Evolutionary conservation across 2,329 filamentous ascomycete species (phyloP).

Genomic region (Talaromyces marneffei): DNA sequence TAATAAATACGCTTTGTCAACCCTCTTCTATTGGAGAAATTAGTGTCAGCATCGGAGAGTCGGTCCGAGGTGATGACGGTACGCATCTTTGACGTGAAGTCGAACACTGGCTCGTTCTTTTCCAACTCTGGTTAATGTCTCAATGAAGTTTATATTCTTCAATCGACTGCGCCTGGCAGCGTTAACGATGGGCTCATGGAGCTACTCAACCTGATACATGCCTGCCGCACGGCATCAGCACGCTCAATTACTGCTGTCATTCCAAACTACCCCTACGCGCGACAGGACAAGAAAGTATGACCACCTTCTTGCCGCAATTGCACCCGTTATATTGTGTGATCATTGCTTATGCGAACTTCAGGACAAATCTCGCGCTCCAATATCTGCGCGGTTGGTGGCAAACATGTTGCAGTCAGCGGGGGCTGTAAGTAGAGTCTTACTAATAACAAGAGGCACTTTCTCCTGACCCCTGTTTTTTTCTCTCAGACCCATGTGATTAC

Average conservation of each 20-base stretch:
- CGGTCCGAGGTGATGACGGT: slow-evolving; percentile 92
- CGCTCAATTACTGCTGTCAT: slow-evolving; percentile 91
- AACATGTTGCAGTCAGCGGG: slow-evolving; percentile 96
- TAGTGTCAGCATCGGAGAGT: slow-evolving; percentile 84
- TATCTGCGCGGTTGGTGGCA: slow-evolving; percentile 89
- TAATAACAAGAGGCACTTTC: neutral
- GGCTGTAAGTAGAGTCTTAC: slow-evolving; percentile 7
- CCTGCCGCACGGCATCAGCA: slow-evolving; percentile 77
- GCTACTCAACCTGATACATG: slow-evolving; percentile 95
- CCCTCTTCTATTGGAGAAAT: slow-evolving; percentile 60
- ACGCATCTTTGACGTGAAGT: slow-evolving; percentile 21
- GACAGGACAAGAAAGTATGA: slow-evolving; percentile 79
- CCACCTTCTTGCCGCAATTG: neutral
- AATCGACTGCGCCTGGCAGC: slow-evolving; percentile 88
- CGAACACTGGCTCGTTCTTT: slow-evolving; percentile 12
- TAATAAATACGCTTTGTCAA: slow-evolving; percentile 62
- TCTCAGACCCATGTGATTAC: slow-evolving; percentile 86
- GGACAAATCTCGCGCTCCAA: slow-evolving; percentile 87
- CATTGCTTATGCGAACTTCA: neutral
- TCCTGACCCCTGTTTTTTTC: neutral
- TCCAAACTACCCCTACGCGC: slow-evolving; percentile 91
- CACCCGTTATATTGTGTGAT: neutral
- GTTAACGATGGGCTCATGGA: slow-evolving; percentile 99
- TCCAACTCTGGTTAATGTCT: neutral
- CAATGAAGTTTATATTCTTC: slow-evolving; percentile 76